A percentile compares a stretch with the other conserved stretches of the same genome.
These are phyloP conservation scores for Rhizopus sp. DNA, from an alignment of 371 early-diverging fungal species.

Conservation along the genomic window DNA sequence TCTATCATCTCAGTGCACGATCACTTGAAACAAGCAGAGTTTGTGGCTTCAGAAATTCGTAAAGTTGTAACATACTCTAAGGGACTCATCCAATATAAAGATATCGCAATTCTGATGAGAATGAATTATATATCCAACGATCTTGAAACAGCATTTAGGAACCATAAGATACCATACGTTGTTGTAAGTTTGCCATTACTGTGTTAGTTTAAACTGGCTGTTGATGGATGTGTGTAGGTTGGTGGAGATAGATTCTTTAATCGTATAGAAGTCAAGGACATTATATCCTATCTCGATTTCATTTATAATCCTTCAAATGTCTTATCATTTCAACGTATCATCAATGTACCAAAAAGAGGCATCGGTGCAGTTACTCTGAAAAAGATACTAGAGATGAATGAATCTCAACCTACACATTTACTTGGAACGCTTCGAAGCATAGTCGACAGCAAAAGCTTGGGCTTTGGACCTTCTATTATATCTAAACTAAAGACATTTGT, in stretches of 20 bases:
- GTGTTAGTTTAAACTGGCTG: slow-evolving; percentile 5
- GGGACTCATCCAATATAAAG: slow-evolving; percentile 42
- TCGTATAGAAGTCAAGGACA: slow-evolving; percentile 49
- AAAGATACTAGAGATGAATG: slow-evolving; percentile 20
- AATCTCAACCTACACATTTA: not conserved
- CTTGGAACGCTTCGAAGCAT: slow-evolving; percentile 3
- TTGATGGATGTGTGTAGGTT: slow-evolving; percentile 31
- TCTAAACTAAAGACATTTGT: slow-evolving; percentile 14
- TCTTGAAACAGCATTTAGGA: slow-evolving; percentile 50
- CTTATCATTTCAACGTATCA: slow-evolving; percentile 40
- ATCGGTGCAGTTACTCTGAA: slow-evolving; percentile 45
- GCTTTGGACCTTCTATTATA: not conserved
- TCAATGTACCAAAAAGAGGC: slow-evolving; percentile 50
- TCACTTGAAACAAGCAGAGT: slow-evolving; percentile 36
- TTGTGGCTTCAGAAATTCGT: slow-evolving; percentile 47
- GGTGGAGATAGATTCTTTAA: slow-evolving; percentile 45
- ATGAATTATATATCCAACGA: slow-evolving; percentile 43
- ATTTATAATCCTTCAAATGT: slow-evolving; percentile 50
- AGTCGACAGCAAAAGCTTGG: not conserved
- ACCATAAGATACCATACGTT: slow-evolving; percentile 45
- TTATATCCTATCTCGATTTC: slow-evolving; percentile 47
- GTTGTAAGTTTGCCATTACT: slow-evolving; percentile 42
- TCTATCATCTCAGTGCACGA: slow-evolving; percentile 21
- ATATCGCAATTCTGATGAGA: slow-evolving; percentile 59
- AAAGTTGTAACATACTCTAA: slow-evolving; percentile 37